Base-by-base conservation (phyloP, 1,284 basidiomycete genomes). In the Tetrapyrgos nigripes region DNA sequence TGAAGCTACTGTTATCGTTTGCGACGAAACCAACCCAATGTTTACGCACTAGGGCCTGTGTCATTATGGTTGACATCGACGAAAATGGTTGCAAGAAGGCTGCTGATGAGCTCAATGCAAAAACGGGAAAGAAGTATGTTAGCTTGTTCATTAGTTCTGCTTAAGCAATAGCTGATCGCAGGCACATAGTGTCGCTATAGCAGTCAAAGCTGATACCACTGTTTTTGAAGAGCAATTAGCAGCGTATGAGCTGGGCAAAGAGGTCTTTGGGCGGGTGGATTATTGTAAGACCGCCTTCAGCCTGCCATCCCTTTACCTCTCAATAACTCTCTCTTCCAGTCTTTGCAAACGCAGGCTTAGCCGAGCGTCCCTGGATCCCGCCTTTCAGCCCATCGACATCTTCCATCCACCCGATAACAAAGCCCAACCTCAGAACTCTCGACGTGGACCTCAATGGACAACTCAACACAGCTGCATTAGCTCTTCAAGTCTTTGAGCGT, bases 281-380 rank as follows among this genome's bases (percentile, higher is more conserved):
- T 67, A 67, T 37, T 64, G 65, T 66, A 37, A 56, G 55, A 55
- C 4, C 1, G 11, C 31, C 14, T 14, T 14, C 27, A 31, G 43
- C 21, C 29, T 17, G 37, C 47, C 21, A 26, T 24, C 50, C 31
- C 14, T 33, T 4, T 46, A 11, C 14, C 31, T 33, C 31, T 33
- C n/a, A n/a, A 17, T 23, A 37, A 31, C 31, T 14, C 24, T 45
- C n/a, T 44, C 21, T 14, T 11, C 21, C 13, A 67, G 64, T 65
- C 11, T 64, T 67, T 27, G 66, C 66, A 11, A 67, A 67, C 43
- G 66, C 66, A 26, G 66, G 64, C 9, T 59, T 67, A 27, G 59
- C 59, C 19, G 66, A 65, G 10, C 61, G 29, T 24, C 62, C 59
- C 21, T 67, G 66, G 66, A 60, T 65, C 10, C 62, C 62, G 17